Percentiles rank a stretch among this genome's conserved stretches.
Evolutionary conservation across 108 stramenopile genomes (phyloP).

Genomic region (Schizochytrium sp.): DNA sequence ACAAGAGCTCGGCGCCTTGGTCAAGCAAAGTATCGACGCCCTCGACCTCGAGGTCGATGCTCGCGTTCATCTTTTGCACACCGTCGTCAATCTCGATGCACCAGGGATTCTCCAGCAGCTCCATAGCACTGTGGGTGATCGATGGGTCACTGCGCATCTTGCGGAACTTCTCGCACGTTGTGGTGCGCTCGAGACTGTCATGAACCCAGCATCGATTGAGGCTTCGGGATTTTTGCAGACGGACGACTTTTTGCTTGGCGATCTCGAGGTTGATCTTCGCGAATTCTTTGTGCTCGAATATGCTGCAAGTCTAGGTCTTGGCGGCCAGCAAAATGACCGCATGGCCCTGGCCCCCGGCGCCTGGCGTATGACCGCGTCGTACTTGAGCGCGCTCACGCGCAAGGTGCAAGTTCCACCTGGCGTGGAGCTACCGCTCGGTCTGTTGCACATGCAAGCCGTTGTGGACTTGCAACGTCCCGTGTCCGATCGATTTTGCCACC

Average conservation of each 20-base stretch:
- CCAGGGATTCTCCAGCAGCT: not conserved
- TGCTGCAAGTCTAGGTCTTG: not conserved
- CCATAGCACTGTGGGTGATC: not conserved
- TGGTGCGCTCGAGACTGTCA: not conserved
- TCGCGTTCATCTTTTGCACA: not conserved
- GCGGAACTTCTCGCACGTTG: not conserved
- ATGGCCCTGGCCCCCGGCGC: not conserved
- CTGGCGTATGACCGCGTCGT: not conserved
- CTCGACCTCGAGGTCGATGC: not conserved
- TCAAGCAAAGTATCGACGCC: not conserved
- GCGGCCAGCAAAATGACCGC: not conserved
- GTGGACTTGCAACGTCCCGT: not conserved
- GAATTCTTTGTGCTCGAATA: not conserved
- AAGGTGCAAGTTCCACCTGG: not conserved
- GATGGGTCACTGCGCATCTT: not conserved
- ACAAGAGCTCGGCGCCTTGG: not conserved
- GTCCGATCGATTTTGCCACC: not conserved
- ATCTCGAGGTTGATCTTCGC: not conserved
- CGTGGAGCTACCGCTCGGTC: not conserved
- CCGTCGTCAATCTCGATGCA: not conserved
- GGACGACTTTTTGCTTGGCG: not conserved
- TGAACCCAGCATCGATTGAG: not conserved
- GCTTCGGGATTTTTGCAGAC: not conserved
- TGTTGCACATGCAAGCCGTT: not conserved
- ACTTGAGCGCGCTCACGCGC: not conserved